Base-by-base conservation (phyloP, 1,284 basidiomycete species). In the Phellinidium pouzarii region DNA sequence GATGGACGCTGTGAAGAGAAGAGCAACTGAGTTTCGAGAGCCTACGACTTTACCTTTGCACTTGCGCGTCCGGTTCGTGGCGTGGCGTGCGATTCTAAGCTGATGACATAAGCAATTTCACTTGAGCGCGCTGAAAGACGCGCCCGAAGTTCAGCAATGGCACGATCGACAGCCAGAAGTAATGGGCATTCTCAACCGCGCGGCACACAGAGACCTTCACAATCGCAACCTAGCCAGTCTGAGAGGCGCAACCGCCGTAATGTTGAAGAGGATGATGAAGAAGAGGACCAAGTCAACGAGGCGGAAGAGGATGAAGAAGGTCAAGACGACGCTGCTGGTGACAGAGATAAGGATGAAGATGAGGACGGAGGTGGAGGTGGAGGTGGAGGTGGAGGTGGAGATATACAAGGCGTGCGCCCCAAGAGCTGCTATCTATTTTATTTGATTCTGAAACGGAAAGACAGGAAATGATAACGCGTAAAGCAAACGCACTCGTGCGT, bases 401-500 rank as follows among this genome's bases (percentile, higher is more conserved):
- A 62, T 4, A 52, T 58, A 38, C 70, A 68, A 48, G 58, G 62
- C 59, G 31, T 48, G 22, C 23, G 44, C n/a, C n/a, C n/a, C n/a
- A n/a, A n/a, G 20, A 44, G 17, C 25, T 12, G 37, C 14, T 40
- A 3, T 3, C 19, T 3, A 7, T 20, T 17, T 38, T 20, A 22
- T 14, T 12, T 25, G n/a, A 1, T 36, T 22, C 25, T 37, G 12
- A 26, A 11, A 26, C 17, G 27, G n/a, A n/a, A 25, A n/a, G 46
- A 46, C 53, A 88, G 84, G 78, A 80, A 22, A 53, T 80, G n/a
- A n/a, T n/a, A 2, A 68, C 70, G 7, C 73, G 78, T 48, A 82
- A 78, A 63, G 82, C 82, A 0, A 71, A 75, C 48, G 79, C 80
- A 51, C 75, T 91, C 26, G 84, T 84, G 5, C 76, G 87, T 6